Conservation (phyloP, 441 rosid species). For the Biscutella laevigata region DNA sequence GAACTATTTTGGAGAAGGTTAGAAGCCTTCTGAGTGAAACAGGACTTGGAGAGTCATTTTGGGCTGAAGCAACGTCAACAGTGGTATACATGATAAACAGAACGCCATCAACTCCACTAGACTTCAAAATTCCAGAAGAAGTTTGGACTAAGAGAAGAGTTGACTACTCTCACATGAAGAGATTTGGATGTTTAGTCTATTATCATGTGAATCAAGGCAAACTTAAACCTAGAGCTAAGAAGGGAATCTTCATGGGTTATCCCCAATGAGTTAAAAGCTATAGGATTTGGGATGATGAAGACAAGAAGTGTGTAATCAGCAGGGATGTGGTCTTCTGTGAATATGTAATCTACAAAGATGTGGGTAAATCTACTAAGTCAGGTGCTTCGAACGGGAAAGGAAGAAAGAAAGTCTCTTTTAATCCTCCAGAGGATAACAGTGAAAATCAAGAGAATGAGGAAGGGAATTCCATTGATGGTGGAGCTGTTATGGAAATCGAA, state of each 20-base stretch:
- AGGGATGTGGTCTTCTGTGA: not conserved
- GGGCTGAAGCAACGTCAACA: too few species aligned
- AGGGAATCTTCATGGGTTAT: not conserved
- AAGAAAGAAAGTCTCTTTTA: too few species aligned
- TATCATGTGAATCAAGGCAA: not conserved
- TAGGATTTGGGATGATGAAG: not conserved
- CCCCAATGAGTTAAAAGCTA: not conserved
- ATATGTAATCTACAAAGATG: not conserved
- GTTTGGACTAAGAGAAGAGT: not conserved
- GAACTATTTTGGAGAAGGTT: too few species aligned
- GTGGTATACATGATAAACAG: not conserved
- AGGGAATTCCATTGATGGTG: too few species aligned
- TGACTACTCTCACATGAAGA: not conserved
- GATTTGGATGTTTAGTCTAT: not conserved
- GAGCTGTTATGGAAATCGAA: too few species aligned
- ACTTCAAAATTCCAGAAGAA: not conserved
- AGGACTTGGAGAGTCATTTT: too few species aligned
- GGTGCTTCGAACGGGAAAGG: too few species aligned
- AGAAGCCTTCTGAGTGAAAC: too few species aligned
- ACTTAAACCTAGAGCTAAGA: not conserved
- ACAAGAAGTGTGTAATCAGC: not conserved
- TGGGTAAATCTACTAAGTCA: too few species aligned
- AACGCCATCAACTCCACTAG: not conserved
- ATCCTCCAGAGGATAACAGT: too few species aligned
- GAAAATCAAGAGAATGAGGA: too few species aligned